These are phyloP conservation scores for Colletotrichum sp. DNA, from an alignment of 2,329 filamentous ascomycete genomes.

Conservation along the genomic window DNA sequence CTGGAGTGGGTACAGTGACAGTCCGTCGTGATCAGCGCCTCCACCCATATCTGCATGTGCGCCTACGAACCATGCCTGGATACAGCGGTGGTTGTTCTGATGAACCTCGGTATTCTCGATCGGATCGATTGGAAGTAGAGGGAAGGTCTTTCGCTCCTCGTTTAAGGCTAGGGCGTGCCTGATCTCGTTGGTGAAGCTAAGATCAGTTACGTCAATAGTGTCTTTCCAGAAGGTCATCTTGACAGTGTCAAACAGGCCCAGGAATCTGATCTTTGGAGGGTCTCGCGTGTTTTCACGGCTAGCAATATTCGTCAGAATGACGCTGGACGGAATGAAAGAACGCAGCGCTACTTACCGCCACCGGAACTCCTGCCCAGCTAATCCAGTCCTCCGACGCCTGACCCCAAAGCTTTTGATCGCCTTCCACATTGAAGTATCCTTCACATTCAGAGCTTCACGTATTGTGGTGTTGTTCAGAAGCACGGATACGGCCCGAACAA, in stretches of 20 bases:
- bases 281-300: slow-evolving; percentile 17
- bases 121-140: neutral
- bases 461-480: slow-evolving; percentile 27
- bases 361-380: neutral
- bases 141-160: slow-evolving; percentile 34
- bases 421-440: neutral
- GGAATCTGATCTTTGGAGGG: slow-evolving; percentile 37
- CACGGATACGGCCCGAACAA: slow-evolving; percentile 42
- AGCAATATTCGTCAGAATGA: neutral
- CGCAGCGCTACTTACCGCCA: neutral
- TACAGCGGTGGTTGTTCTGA: slow-evolving; percentile 22
- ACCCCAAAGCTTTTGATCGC: neutral
- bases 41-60: slow-evolving; percentile 42
- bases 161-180: slow-evolving; percentile 44
- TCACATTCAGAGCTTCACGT: neutral
- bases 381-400: neutral
- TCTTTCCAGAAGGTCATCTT: slow-evolving; percentile 29
- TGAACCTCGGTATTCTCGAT: slow-evolving; percentile 21
- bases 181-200: slow-evolving; percentile 36
- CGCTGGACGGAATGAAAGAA: neutral
- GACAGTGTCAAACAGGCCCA: slow-evolving; percentile 42
- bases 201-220: slow-evolving; percentile 32
- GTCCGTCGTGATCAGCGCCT: slow-evolving; percentile 36
- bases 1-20: slow-evolving; percentile 45
- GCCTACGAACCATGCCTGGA: slow-evolving; percentile 46